phyloP scores from a whole-genome alignment of 2,329 filamentous ascomycete species.

The Alternaria solani region DNA sequence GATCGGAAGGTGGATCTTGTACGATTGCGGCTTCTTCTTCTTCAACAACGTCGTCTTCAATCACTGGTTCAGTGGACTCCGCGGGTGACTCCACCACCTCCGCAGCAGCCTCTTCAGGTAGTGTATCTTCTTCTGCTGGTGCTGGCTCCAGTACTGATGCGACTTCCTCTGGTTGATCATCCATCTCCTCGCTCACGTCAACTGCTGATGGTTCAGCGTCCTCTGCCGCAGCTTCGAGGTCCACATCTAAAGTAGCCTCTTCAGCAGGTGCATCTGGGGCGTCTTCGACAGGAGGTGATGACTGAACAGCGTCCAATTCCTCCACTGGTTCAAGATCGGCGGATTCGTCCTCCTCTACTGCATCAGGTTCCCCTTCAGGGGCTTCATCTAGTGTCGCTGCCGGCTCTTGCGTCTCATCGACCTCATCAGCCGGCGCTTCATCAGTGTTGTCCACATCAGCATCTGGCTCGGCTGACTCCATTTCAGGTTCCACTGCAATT shows the following conservation, averaged over 20 bases:
- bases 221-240: neutral
- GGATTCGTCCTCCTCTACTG: neutral
- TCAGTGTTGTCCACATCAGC: neutral
- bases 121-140: conserved; percentile 7
- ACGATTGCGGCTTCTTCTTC: neutral
- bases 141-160: conserved; percentile 3
- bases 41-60: neutral
- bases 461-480: neutral
- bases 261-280: neutral
- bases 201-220: conserved; percentile 7
- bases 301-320: neutral
- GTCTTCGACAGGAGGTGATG: neutral
- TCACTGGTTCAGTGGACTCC: neutral
- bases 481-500: conserved; percentile 3
- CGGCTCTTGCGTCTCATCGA: neutral
- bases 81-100: neutral
- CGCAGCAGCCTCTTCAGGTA: neutral
- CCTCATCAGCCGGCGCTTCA: neutral
- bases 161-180: conserved; percentile 5
- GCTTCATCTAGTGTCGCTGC: neutral
- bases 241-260: neutral
- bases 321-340: neutral
- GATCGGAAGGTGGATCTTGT: neutral
- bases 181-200: neutral
- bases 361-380: neutral